These are phyloP conservation scores for Phlebiopsis gigantea DNA, from an alignment of 768 basidiomycete species.

Conservation along the genomic window DNA sequence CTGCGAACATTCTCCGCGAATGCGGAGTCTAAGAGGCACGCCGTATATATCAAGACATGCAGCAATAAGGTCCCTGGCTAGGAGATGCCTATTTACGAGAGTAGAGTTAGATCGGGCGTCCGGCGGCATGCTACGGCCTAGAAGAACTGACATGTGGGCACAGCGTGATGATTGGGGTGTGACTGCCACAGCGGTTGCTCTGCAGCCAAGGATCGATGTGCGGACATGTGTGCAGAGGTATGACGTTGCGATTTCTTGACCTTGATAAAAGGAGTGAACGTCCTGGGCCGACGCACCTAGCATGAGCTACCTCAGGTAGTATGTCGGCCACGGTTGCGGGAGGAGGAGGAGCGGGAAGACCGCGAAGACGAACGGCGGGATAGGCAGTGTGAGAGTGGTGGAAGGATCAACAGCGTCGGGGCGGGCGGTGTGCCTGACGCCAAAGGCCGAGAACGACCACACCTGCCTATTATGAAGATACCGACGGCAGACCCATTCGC, in stretches of 20 bases:
- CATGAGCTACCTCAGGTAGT: neutral
- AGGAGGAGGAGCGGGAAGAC: neutral
- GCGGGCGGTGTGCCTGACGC: neutral
- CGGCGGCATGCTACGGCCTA: neutral
- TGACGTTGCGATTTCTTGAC: neutral
- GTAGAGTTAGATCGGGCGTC: neutral
- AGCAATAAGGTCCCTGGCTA: neutral
- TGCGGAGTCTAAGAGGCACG: neutral
- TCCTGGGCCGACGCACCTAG: too few species aligned
- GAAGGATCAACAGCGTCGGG: neutral
- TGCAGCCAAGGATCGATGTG: neutral
- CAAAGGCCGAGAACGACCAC: neutral
- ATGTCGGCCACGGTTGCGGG: neutral
- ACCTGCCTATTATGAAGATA: constrained; percentile 13
- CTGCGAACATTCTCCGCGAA: constrained; percentile 3
- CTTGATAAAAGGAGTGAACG: too few species aligned
- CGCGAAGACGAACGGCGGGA: neutral
- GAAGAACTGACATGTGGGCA: neutral
- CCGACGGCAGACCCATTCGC: constrained; percentile 16
- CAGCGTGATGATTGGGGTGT: constrained; percentile 1
- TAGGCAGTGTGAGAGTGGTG: neutral
- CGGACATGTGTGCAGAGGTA: neutral
- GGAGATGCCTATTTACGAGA: neutral
- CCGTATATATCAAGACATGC: neutral
- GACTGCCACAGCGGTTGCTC: neutral